Evolutionary conservation across 2,329 filamentous ascomycete species (phyloP).

Genomic region (Aspergillus arachidicola): DNA sequence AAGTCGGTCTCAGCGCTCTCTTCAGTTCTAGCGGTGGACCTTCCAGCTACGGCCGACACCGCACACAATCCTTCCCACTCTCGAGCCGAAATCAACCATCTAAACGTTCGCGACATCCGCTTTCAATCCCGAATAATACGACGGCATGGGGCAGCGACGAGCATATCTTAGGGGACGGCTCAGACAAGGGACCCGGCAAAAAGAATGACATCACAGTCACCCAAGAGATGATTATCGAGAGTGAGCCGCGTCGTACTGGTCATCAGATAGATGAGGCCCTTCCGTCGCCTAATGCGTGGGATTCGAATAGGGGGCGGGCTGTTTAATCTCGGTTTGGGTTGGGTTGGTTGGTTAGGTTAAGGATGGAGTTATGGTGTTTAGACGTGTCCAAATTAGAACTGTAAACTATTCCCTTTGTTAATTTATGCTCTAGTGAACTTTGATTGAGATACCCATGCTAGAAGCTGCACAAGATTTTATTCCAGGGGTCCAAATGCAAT

Average conservation of each 20-base stretch:
- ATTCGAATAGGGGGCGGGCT: neutral
- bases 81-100: conserved; percentile 16
- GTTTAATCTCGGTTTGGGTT: neutral
- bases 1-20: conserved; percentile 29
- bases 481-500: too few species aligned
- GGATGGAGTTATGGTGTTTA: neutral
- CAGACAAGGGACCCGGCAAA: neutral
- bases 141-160: conserved; percentile 35
- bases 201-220: conserved; percentile 29
- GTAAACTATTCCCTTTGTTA: neutral
- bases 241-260: conserved; percentile 16
- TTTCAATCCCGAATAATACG: conserved; percentile 4
- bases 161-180: conserved; percentile 21
- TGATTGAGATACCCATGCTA: too few species aligned
- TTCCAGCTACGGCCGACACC: conserved; percentile 4
- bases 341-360: neutral
- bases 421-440: neutral
- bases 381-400: neutral
- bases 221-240: conserved; percentile 29
- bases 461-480: too few species aligned
- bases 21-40: conserved; percentile 27
- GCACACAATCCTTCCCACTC: conserved; percentile 24
- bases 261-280: neutral
- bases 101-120: conserved; percentile 7
- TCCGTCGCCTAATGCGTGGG: neutral